Base-by-base conservation (phyloP, 495 filamentous ascomycete species). In the Penicillium roqueforti region DNA sequence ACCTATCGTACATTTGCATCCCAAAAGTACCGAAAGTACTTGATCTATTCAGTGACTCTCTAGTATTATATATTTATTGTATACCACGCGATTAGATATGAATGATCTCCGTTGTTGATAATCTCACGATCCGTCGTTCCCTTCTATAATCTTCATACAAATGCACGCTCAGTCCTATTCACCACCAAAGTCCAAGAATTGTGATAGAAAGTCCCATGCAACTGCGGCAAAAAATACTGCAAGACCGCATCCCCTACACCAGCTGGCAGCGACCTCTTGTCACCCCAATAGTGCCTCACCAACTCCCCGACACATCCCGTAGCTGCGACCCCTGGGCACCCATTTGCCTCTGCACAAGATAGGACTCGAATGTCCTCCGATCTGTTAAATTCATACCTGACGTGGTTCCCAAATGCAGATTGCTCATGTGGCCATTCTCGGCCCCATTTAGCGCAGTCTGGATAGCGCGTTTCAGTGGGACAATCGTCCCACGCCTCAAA, bases 381-480 rank as follows among this genome's bases (percentile, higher is more conserved):
- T 9, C 43, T 31, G 20, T 61, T 42, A 29, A 59, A 69, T 18
- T 71, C 66, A 54, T 74, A 74, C 28, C 73, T 68, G 18, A 72
- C 31, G 42, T 66, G 68, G 39, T 68, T 65, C 13, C 66, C 63
- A 55, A 73, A 74, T 1, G 69, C 73, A 16, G 59, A 65, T 47
- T 76, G 73, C 51, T 74, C 73, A 45, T 76, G 68, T 36, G 67
- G 55, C 67, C 67, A 69, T 26, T 65, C 51, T 16, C 51, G 38
- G 39, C 61, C 62, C 65, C 65, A 74, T 4, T 58, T 48, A 3
- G 51, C 53, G 59, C 71, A 76, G 25, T 56, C 59, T 4, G 57
- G 57, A 54, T 70, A 71, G 18, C 57, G 36, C 2, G 37, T 54
- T 8, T 70, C 66, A 14, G 44, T 54, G 3, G 68, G 64, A 55